Base-by-base conservation (phyloP, 2,329 filamentous ascomycete genomes). In the Paracamarosporium sp. region DNA sequence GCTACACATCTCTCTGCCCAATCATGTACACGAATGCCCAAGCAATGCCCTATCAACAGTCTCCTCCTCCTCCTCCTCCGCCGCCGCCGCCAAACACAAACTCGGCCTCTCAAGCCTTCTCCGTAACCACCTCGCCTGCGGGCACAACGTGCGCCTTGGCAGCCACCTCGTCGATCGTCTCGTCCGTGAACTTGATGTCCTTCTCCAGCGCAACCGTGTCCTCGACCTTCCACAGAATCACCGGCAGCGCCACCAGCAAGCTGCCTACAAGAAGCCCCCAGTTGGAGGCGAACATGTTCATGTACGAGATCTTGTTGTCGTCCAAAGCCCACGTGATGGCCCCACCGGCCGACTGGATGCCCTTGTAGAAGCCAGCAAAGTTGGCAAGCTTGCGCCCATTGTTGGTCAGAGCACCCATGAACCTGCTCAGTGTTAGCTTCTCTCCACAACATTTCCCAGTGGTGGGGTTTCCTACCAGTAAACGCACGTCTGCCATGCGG, bases 331-430 rank as follows among this genome's bases (percentile, higher is more conserved):
- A 91, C 69, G 86, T 90, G 67, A 93, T 85, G 57, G 90, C 92
- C 3, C 89, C 88, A 67, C 92, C 92, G 17, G 91, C 91, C n/a
- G 91, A 94, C 77, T 96, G 92, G 63, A 96, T 90, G 50, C 89
- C 89, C 81, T 95, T 95, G 85, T 95, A 95, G 82, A 91, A 93
- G 61, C 91, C 93, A 40, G 92, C 90, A 71, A 94, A 90, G 82
- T 97, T 97, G 80, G 94, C 93, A 27, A 94, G 86, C 77, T 93
- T 94, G 76, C 93, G 92, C 59, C 91, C 88, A 62, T 94, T 96
- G 85, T 98, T 98, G 73, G 91, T 93, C 41, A 97, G 83, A 7
- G 93, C 87, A 50, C 94, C 94, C 90, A 98, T 97, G 81, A 90
- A 93, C 89, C 88, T 90, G 59, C 62, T 12, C 3, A 20, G 28